A percentile compares a stretch with the other conserved stretches of the same genome.
These are phyloP conservation scores for Ustilago lituana DNA, from an alignment of 1,284 basidiomycete genomes.

Conservation along the genomic window DNA sequence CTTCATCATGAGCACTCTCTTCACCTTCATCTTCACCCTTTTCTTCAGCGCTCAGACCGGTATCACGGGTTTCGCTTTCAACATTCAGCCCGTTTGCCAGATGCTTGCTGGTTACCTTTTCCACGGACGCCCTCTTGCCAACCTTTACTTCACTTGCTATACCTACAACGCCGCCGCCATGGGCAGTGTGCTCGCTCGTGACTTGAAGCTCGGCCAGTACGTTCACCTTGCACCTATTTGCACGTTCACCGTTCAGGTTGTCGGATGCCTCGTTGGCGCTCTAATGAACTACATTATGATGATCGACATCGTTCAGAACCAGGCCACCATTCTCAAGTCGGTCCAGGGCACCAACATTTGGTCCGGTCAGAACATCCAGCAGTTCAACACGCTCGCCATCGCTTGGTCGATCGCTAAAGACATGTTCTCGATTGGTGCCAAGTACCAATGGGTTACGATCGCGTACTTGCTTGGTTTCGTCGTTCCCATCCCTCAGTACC, in stretches of 20 bases:
- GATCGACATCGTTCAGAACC: slow-evolving; percentile 16
- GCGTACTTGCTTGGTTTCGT: slow-evolving; percentile 24
- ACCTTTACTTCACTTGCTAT: slow-evolving; percentile 52
- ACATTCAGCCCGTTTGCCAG: slow-evolving; percentile 48
- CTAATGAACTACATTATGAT: slow-evolving; percentile 49
- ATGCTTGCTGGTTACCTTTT: slow-evolving; percentile 50
- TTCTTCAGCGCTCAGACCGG: slow-evolving; percentile 27
- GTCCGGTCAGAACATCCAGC: slow-evolving; percentile 47
- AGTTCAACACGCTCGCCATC: slow-evolving; percentile 44
- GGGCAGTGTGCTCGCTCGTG: slow-evolving; percentile 22
- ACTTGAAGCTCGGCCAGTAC: slow-evolving; percentile 51
- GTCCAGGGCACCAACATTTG: slow-evolving; percentile 45
- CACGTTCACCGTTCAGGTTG: slow-evolving; percentile 43
- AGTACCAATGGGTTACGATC: slow-evolving; percentile 39
- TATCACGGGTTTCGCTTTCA: slow-evolving; percentile 40
- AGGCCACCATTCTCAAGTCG: slow-evolving; percentile 46
- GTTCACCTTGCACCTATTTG: slow-evolving; percentile 48
- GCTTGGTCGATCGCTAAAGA: slow-evolving; percentile 48
- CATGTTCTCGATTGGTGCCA: slow-evolving; percentile 37
- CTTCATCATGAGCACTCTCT: slow-evolving; percentile 21
- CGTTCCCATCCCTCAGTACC: slow-evolving; percentile 28
- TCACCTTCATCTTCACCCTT: slow-evolving; percentile 28
- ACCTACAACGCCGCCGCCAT: slow-evolving; percentile 42
- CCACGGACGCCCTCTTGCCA: slow-evolving; percentile 48
- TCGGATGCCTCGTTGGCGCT: slow-evolving; percentile 43